Evolutionary conservation across 306 rosid genomes (phyloP).

Genomic region (Hippophae rhamnoides): DNA sequence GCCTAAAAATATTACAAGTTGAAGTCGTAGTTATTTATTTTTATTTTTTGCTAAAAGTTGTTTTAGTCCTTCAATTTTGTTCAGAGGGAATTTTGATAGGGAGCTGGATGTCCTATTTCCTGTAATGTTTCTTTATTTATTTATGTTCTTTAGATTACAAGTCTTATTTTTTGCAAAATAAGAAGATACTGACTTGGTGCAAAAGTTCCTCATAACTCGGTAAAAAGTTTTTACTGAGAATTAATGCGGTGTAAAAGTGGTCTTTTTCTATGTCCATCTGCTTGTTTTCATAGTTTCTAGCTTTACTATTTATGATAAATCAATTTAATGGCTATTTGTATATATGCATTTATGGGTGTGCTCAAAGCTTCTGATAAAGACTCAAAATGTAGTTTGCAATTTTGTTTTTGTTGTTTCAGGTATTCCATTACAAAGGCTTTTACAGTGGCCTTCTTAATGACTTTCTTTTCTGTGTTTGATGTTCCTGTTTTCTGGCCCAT

Average conservation of each 20-base stretch:
- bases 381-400: background rate
- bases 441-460: conserved; percentile 47
- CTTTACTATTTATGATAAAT: background rate
- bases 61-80: too few species aligned
- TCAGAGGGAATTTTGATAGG: too few species aligned
- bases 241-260: too few species aligned
- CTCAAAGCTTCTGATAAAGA: background rate
- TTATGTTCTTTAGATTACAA: background rate
- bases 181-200: background rate
- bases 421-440: conserved; percentile 61
- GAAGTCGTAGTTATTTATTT: too few species aligned
- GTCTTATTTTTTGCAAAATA: background rate
- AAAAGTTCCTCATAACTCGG: background rate
- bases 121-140: background rate
- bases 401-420: conserved; percentile 32
- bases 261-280: too few species aligned
- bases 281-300: too few species aligned
- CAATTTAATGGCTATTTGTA: background rate
- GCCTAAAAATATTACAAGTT: too few species aligned
- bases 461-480: conserved; percentile 52
- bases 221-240: too few species aligned
- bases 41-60: too few species aligned
- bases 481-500: conserved; percentile 74
- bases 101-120: background rate
- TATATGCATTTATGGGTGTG: background rate